Evolutionary conservation across 768 basidiomycete species (phyloP).

Genomic region (Cantharellus anzutake): DNA sequence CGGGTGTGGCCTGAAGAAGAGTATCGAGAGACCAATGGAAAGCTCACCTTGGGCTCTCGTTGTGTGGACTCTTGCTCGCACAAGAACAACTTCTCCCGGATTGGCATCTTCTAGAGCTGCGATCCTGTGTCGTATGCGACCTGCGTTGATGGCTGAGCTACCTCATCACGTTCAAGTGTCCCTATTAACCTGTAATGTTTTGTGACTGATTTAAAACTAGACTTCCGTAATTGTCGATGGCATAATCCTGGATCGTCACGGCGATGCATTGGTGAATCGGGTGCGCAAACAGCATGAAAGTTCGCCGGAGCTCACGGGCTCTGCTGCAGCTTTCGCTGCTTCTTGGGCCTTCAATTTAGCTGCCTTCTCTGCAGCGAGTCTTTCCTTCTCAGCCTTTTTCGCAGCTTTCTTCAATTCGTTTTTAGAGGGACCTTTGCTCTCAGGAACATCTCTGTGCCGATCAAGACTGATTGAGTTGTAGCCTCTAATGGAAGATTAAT

Average conservation of each 20-base stretch:
- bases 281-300: neutral
- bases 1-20: conserved; percentile 4
- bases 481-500: no score
- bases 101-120: conserved; percentile 36
- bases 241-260: conserved; percentile 38
- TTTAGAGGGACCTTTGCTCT: conserved; percentile 42
- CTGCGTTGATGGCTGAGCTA: conserved; percentile 10
- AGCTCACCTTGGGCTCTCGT: conserved; percentile 56
- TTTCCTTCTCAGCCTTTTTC: conserved; percentile 79
- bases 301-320: conserved; percentile 26
- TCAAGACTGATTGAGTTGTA: no score
- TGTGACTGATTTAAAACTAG: conserved; percentile 87
- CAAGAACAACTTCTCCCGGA: conserved; percentile 54
- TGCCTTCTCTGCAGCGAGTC: conserved; percentile 72
- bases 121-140: conserved; percentile 42
- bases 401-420: conserved; percentile 80
- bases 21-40: neutral
- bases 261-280: neutral
- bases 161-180: neutral
- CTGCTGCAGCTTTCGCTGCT: conserved; percentile 42
- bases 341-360: conserved; percentile 61
- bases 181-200: conserved; percentile 28
- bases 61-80: conserved; percentile 83
- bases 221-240: conserved; percentile 63
- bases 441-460: no score